Evolutionary conservation across 2,329 filamentous ascomycete species (phyloP).

Genomic region (Cryphonectria radicalis): DNA sequence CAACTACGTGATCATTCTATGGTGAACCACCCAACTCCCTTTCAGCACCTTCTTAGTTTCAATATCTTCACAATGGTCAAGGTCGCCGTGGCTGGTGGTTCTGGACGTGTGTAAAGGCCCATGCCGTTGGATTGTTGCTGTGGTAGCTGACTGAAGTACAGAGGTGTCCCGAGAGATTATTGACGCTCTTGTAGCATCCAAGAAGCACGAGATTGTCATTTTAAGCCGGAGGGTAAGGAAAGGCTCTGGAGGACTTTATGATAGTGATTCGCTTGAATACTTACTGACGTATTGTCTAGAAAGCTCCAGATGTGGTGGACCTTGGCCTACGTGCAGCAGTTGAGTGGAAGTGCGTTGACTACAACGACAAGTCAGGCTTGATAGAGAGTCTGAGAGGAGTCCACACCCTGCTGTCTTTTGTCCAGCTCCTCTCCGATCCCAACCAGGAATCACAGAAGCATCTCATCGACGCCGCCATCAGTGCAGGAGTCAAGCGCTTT

Average conservation of each 20-base stretch:
- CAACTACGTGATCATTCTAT: not conserved
- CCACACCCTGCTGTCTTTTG: slow-evolving; percentile 59
- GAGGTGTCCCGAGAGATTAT: slow-evolving; percentile 26
- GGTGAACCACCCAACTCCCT: not conserved
- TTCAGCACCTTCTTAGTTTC: too few relatives aligned
- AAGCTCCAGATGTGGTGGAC: not conserved
- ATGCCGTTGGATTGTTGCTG: too few relatives aligned
- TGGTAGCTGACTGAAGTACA: not conserved
- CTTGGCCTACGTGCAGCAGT: slow-evolving; percentile 34
- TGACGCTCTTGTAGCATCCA: slow-evolving; percentile 19
- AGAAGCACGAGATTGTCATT: slow-evolving; percentile 26
- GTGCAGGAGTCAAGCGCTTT: slow-evolving; percentile 56
- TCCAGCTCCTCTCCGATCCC: slow-evolving; percentile 42
- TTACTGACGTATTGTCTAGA: not conserved
- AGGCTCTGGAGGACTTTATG: not conserved
- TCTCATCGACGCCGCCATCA: slow-evolving; percentile 62
- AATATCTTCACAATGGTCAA: slow-evolving; percentile 25
- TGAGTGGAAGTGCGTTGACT: slow-evolving; percentile 49
- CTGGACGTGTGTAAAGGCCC: slow-evolving; percentile 18
- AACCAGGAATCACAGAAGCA: slow-evolving; percentile 51
- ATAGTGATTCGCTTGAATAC: not conserved
- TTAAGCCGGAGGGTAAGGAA: slow-evolving; percentile 21
- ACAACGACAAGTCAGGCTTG: slow-evolving; percentile 46
- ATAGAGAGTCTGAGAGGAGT: slow-evolving; percentile 46
- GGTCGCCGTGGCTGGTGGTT: slow-evolving; percentile 27